These are phyloP conservation scores for Didymella lethalis DNA, from an alignment of 2,329 filamentous ascomycete genomes.

Conservation along the genomic window DNA sequence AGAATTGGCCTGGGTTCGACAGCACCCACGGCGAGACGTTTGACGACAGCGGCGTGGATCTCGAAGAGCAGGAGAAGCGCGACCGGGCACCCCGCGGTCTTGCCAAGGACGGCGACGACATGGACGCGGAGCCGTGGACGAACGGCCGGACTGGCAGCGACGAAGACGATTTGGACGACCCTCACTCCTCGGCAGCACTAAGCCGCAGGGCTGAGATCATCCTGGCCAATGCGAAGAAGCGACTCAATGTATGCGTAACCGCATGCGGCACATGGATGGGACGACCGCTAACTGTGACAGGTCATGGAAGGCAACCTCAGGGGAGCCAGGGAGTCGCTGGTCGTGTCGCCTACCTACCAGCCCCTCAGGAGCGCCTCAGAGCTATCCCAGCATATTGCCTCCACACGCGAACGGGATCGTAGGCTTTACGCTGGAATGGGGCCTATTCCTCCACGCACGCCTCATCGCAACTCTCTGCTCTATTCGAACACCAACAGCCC, in stretches of 20 bases:
- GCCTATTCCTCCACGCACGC: conserved; percentile 45
- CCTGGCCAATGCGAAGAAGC: conserved; percentile 88
- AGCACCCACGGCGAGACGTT: conserved; percentile 35
- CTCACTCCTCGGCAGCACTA: conserved; percentile 68
- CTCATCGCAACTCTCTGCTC: conserved; percentile 42
- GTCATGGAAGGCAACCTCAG: conserved; percentile 93
- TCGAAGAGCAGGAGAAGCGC: conserved; percentile 45
- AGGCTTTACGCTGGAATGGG: conserved; percentile 48
- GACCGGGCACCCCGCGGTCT: conserved; percentile 38
- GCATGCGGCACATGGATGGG: conserved; percentile 4
- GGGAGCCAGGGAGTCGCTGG: conserved; percentile 75
- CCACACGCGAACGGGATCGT: conserved; percentile 47
- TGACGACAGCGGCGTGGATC: conserved; percentile 47
- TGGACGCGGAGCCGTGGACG: conserved; percentile 47
- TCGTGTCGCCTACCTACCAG: conserved; percentile 61
- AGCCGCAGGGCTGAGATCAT: conserved; percentile 83
- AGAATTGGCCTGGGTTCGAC: conserved; percentile 52
- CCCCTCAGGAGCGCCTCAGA: conserved; percentile 46
- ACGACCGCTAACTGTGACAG: conserved; percentile 57
- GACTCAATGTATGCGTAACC: conserved; percentile 74
- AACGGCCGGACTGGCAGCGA: conserved; percentile 52
- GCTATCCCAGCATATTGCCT: conserved; percentile 44
- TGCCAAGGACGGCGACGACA: conserved; percentile 49
- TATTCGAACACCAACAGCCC: conserved; percentile 36
- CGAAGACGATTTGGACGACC: conserved; percentile 60